Evolutionary conservation across 441 rosid genomes (phyloP), one percentile per base, ranked within the genome.

Genomic region (Pelargonium citronellum): DNA sequence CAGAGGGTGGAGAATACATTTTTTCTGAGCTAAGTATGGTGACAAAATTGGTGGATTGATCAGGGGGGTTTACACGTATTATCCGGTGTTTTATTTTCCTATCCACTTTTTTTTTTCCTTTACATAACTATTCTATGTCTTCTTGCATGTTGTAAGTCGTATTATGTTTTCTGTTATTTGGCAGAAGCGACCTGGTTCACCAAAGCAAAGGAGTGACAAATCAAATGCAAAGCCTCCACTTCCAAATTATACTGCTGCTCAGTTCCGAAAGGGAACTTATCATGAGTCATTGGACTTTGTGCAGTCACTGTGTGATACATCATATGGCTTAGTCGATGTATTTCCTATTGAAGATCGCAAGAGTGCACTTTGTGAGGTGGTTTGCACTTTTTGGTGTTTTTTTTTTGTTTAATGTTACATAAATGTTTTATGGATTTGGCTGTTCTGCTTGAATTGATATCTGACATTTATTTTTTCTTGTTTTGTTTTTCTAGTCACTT

Each of bases 301-400:
- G 74, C 89, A 80, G 80, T 80, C 93, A 17, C 72, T 95, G 63
- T 95, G 98, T 71, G 99, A 95, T 43, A 95, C 95, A 68, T 95
- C 99, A n/a, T 95, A 89, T 82, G 93, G 93, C 66, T 83, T 95
- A 77, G 98, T 92, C 46, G 99, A 95, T 81, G 82, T 95, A 67
- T 95, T 95, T 86, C 98, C 98, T 27, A 86, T 88, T 69, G 99
- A 95, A 87, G 99, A 95, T 82, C 89, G 98, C 68, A 92, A 95
- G 83, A 79, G 83, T 83, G 95, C 96, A 77, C 89, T 95, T 60
- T 80, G 87, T 75, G 98, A 95, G 99, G 99, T 94, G 76, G 53
- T 77, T 82, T 70, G 67, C 71, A 66, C 75, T 60, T 69, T 69
- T 62, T 34, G 55, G 2, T 53, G 57, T 71, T 61, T 67, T 66